A percentile compares a stretch with the other conserved stretches of the same genome.
These are phyloP conservation scores for Arachnopeziza araneosa DNA, from an alignment of 2,329 filamentous ascomycete genomes.

Conservation along the genomic window DNA sequence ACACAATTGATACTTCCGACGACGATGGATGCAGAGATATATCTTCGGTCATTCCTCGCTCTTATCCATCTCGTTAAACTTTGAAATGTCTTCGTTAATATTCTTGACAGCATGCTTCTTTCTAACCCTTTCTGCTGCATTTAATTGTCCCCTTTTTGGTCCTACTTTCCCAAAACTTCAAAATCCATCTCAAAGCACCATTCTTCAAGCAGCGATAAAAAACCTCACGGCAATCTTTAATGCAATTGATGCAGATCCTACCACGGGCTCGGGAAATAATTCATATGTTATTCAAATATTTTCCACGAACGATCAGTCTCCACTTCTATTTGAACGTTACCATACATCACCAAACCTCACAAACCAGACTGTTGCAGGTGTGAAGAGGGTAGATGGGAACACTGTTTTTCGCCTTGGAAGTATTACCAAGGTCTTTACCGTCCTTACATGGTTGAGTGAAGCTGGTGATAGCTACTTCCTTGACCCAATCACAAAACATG, in stretches of 20 bases:
- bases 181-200: neutral
- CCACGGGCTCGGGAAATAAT: neutral
- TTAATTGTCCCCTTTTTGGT: neutral
- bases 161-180: neutral
- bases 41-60: neutral
- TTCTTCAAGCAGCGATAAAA: neutral
- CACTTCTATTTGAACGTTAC: neutral
- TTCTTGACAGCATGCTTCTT: neutral
- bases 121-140: neutral
- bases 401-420: conserved; percentile 36
- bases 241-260: neutral
- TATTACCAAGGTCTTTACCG: conserved; percentile 39
- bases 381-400: neutral
- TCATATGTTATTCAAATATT: neutral
- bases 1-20: neutral
- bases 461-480: conserved; percentile 35
- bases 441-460: conserved; percentile 36
- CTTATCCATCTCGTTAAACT: neutral
- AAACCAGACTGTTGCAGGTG: neutral
- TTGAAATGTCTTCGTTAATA: neutral
- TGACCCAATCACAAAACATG: conserved; percentile 35
- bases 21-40: neutral
- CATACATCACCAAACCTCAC: neutral
- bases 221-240: neutral
- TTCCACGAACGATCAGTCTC: neutral